These are phyloP conservation scores for Letharia lupina DNA, from an alignment of 495 filamentous ascomycete genomes.

Conservation along the genomic window DNA sequence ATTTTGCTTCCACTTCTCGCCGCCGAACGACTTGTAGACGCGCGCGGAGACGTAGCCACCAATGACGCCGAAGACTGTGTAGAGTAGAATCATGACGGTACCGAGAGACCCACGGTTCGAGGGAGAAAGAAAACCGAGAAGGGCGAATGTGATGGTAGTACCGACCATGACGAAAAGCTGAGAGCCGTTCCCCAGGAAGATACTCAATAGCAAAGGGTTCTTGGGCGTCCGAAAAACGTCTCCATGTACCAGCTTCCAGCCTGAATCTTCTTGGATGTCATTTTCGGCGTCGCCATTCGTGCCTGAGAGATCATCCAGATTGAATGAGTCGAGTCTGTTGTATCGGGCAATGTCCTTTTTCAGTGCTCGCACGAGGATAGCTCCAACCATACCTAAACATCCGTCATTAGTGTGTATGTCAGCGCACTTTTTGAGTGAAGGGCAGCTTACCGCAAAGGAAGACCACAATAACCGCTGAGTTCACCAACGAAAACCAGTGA, in stretches of 20 bases:
- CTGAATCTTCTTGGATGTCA: slow-evolving; percentile 92
- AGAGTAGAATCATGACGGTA: slow-evolving; percentile 84
- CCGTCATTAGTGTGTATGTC: not conserved
- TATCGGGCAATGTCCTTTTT: slow-evolving; percentile 93
- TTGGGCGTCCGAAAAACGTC: slow-evolving; percentile 90
- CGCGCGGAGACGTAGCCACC: slow-evolving; percentile 86
- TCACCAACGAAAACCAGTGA: slow-evolving; percentile 96
- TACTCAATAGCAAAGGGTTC: slow-evolving; percentile 71
- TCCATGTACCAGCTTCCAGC: slow-evolving; percentile 96
- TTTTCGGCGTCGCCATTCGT: slow-evolving; percentile 70
- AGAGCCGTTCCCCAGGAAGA: slow-evolving; percentile 86
- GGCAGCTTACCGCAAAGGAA: slow-evolving; percentile 58
- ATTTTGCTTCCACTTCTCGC: slow-evolving; percentile 89
- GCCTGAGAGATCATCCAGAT: slow-evolving; percentile 73
- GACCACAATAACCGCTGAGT: slow-evolving; percentile 84
- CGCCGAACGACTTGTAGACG: slow-evolving; percentile 84
- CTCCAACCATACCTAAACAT: slow-evolving; percentile 60
- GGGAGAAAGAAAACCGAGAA: slow-evolving; percentile 89
- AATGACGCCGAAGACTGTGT: slow-evolving; percentile 85
- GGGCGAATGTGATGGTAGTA: slow-evolving; percentile 84
- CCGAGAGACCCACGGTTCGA: slow-evolving; percentile 89
- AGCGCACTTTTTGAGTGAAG: not conserved
- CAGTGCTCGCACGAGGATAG: slow-evolving; percentile 76
- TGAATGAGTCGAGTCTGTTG: slow-evolving; percentile 81
- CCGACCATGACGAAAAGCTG: slow-evolving; percentile 98